Base-by-base conservation (phyloP, 306 rosid genomes). In the Cucumis cinereus region DNA sequence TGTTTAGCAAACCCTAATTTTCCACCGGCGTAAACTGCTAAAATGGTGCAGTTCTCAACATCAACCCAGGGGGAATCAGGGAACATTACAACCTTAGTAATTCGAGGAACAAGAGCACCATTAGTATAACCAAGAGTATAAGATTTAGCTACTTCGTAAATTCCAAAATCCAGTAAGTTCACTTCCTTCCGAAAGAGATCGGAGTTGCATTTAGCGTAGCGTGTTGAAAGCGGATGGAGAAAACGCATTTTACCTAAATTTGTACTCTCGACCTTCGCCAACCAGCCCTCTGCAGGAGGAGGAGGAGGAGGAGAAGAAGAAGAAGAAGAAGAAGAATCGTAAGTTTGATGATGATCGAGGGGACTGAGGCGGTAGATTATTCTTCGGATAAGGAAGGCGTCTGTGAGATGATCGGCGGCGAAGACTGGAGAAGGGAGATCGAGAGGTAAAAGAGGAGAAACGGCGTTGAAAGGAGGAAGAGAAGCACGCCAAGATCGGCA, bases 11-110 rank as follows among this genome's bases (percentile, higher is more conserved):
- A 76, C 60, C 88, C 90, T 61, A 93, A 78, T 16, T 62, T 87
- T 6, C 96, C 93, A 5, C 70, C 75, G 10, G 30, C 7, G 19
- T 58, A 86, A 23, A 89, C 56, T 17, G 85, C 81, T 28, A 87
- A 73, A 63, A 84, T 73, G 10, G 77, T 70, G 5, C 76, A 82
- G 1, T 80, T 77, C 16, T 75, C 70, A 2, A 58, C 73, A 13
- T 28, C 38, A 7, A 68, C 54, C 93, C 90, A 83, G 24, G 76
- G 73, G 16, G 87, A 82, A 57, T 79, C 79, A 0, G 92, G 88
- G 36, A 78, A 80, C 40, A 82, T 38, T 54, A 86, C 80, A 49
- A 89, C 89, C 80, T 91, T 91, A 53, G 20, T 77, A 14, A 76
- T 75, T 23, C 78, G 30, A 62, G 33, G 9, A 43, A 81, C 33